Conservation (phyloP, 2,329 filamentous ascomycete genomes). For the Domatiomyces catenatus region DNA sequence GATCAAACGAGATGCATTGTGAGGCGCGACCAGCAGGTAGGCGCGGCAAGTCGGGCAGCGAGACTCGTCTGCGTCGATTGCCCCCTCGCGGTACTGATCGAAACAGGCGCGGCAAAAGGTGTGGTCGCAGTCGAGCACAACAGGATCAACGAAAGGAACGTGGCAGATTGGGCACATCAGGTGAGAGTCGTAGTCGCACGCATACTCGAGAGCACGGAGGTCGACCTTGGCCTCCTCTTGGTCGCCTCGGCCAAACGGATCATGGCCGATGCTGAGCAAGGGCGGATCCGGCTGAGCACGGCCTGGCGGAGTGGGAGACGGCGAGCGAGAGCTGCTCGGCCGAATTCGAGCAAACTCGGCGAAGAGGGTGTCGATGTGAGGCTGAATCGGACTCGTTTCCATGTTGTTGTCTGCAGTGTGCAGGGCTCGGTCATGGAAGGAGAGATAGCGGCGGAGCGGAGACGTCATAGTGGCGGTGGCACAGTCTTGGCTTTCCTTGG, state of each 20-base stretch:
- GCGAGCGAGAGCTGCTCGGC: constrained; percentile 11
- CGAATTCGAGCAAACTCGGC: constrained; percentile 14
- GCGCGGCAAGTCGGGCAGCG: constrained; percentile 45
- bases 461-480: not conserved
- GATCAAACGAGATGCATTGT: constrained; percentile 39
- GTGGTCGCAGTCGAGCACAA: constrained; percentile 46
- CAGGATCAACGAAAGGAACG: constrained; percentile 44
- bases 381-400: constrained; percentile 9
- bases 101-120: constrained; percentile 48
- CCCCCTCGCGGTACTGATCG: constrained; percentile 22
- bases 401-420: constrained; percentile 4
- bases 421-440: not conserved
- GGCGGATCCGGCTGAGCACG: constrained; percentile 5
- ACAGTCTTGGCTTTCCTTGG: not conserved
- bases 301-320: constrained; percentile 5
- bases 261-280: not conserved
- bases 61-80: constrained; percentile 5
- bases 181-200: constrained; percentile 41
- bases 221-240: constrained; percentile 23
- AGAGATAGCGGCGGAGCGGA: constrained; percentile 1
- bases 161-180: constrained; percentile 51
- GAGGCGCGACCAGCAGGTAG: constrained; percentile 24
- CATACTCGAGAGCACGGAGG: constrained; percentile 43
- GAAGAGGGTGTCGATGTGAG: constrained; percentile 14
- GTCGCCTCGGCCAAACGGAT: not conserved